Evolutionary conservation across 1,284 basidiomycete genomes (phyloP).

Genomic region (Phellopilus nigrolimitatus): DNA sequence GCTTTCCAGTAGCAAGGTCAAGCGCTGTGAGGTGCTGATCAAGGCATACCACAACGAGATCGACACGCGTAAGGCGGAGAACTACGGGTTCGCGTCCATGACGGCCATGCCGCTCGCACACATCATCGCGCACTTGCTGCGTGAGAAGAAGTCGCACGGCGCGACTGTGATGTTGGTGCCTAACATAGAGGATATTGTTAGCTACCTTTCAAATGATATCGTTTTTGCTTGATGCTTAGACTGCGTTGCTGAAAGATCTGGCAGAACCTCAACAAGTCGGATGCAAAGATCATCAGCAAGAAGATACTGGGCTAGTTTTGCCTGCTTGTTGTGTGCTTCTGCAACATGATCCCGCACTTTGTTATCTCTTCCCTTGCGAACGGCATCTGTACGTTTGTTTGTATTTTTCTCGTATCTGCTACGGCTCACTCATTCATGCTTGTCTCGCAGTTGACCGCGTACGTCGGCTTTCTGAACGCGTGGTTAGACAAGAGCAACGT

Average conservation of each 20-base stretch:
- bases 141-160: slow-evolving; percentile 66
- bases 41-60: slow-evolving; percentile 74
- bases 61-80: slow-evolving; percentile 75
- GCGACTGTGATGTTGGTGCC: slow-evolving; percentile 71
- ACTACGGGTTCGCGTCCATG: slow-evolving; percentile 92
- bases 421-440: background rate
- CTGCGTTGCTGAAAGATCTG: too few relatives aligned
- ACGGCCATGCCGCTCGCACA: slow-evolving; percentile 90
- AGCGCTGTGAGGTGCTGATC: slow-evolving; percentile 74
- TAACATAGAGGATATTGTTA: slow-evolving; percentile 80
- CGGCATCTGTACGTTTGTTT: slow-evolving; percentile 49
- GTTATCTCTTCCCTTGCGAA: slow-evolving; percentile 81
- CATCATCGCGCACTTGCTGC: slow-evolving; percentile 69
- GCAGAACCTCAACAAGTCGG: slow-evolving; percentile 78
- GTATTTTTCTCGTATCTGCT: background rate
- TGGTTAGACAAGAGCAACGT: slow-evolving; percentile 61
- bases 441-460: slow-evolving; percentile 48
- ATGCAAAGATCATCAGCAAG: slow-evolving; percentile 62
- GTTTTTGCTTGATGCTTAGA: too few relatives aligned
- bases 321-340: slow-evolving; percentile 74
- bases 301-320: slow-evolving; percentile 71
- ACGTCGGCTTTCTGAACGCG: slow-evolving; percentile 62
- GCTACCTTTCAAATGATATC: slow-evolving; percentile 32
- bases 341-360: slow-evolving; percentile 88
- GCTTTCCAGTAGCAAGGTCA: slow-evolving; percentile 67